Percentiles rank a stretch among this genome's conserved stretches.
Evolutionary conservation across 768 basidiomycete genomes (phyloP).

Genomic region (Baorangia bicolor): DNA sequence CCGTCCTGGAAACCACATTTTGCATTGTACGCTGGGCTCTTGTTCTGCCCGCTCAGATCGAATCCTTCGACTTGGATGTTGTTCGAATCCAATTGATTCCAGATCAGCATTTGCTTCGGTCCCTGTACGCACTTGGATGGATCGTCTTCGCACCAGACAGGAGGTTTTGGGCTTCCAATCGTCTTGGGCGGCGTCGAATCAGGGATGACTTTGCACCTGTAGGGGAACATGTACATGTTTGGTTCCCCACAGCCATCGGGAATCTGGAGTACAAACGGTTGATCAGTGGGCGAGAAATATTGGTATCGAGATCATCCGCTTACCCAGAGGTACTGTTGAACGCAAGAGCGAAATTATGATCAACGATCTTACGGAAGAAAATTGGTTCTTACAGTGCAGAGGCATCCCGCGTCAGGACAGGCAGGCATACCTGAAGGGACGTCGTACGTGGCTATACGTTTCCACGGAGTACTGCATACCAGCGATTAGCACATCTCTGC

Average conservation of each 20-base stretch:
- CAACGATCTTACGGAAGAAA: not conserved
- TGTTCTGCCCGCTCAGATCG: not conserved
- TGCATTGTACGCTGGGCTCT: slow-evolving; percentile 8
- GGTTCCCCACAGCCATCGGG: slow-evolving; percentile 4
- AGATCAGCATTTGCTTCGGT: slow-evolving; percentile 6
- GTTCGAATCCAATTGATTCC: not conserved
- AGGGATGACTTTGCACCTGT: not conserved
- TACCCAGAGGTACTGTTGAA: slow-evolving; percentile 10
- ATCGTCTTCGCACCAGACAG: slow-evolving; percentile 11
- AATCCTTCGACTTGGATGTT: slow-evolving; percentile 4
- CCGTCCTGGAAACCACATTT: slow-evolving; percentile 14
- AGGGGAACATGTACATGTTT: slow-evolving; percentile 7
- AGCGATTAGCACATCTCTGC: not conserved
- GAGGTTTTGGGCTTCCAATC: not conserved
- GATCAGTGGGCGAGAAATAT: not conserved
- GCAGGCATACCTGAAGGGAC: slow-evolving; percentile 5
- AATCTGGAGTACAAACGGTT: not conserved
- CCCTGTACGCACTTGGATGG: not conserved
- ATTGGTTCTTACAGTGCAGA: not conserved
- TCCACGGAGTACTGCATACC: slow-evolving; percentile 12
- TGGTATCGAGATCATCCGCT: not conserved
- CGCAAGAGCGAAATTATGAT: not conserved
- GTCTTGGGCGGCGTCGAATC: not conserved
- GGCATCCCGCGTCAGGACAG: slow-evolving; percentile 4
- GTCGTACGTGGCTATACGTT: not conserved